These are phyloP conservation scores for Trichophyton mentagrophytes DNA, from an alignment of 2,329 filamentous ascomycete species.

Conservation along the genomic window DNA sequence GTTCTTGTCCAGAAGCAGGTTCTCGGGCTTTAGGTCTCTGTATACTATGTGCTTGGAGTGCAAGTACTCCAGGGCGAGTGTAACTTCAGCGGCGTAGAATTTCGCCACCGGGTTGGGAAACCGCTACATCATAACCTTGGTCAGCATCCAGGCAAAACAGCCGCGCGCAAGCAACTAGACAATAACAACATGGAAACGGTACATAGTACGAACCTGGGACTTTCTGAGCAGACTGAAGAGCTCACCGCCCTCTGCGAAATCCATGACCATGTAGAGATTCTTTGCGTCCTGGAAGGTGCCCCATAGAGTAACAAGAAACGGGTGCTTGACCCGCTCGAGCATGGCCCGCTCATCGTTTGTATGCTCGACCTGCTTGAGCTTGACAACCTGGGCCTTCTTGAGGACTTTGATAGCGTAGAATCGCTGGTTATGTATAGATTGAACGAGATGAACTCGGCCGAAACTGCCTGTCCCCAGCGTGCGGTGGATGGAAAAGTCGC, in stretches of 20 bases:
- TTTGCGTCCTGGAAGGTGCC: slow-evolving; percentile 92
- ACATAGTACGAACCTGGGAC: slow-evolving; percentile 56
- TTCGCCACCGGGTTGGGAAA: slow-evolving; percentile 98
- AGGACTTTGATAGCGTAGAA: slow-evolving; percentile 98
- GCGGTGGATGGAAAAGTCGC: slow-evolving; percentile 77
- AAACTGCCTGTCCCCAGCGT: slow-evolving; percentile 96
- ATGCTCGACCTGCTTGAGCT: slow-evolving; percentile 99
- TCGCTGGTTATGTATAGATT: slow-evolving; percentile 94
- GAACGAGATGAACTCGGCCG: slow-evolving; percentile 87
- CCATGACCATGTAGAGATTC: slow-evolving; percentile 99
- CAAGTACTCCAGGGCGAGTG: slow-evolving; percentile 85
- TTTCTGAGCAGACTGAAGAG: slow-evolving; percentile 90
- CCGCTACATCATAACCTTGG: slow-evolving; percentile 45
- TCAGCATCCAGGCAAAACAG: slow-evolving; percentile 2
- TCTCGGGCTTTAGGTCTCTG: slow-evolving; percentile 91
- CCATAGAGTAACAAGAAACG: slow-evolving; percentile 95
- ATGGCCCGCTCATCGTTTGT: slow-evolving; percentile 96
- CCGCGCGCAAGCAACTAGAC: background rate
- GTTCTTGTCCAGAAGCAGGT: slow-evolving; percentile 79
- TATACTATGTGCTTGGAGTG: slow-evolving; percentile 96
- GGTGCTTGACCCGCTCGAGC: slow-evolving; percentile 93
- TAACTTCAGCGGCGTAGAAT: slow-evolving; percentile 97
- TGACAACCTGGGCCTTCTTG: slow-evolving; percentile 96
- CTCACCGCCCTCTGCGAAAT: slow-evolving; percentile 97
- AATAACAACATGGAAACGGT: background rate